phyloP scores from a whole-genome alignment of 2,329 filamentous ascomycete genomes.

The Tolypocladium album region DNA sequence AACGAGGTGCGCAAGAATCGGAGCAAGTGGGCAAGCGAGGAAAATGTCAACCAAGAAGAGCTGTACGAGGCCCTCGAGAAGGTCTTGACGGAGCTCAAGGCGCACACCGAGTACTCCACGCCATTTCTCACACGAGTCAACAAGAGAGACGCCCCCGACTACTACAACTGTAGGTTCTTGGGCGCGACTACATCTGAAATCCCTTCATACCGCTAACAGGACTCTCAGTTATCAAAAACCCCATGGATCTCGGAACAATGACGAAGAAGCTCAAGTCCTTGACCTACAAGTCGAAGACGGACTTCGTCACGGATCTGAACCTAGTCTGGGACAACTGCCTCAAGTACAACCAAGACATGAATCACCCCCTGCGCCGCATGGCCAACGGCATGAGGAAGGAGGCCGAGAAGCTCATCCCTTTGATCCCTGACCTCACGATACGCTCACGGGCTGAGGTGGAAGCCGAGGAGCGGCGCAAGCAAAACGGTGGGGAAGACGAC shows the following conservation, averaged over 20 bases:
- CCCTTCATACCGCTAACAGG: slow-evolving; percentile 10
- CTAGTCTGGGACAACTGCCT: slow-evolving; percentile 97
- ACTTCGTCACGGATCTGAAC: slow-evolving; percentile 88
- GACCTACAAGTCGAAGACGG: slow-evolving; percentile 77
- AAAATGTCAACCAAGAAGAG: slow-evolving; percentile 95
- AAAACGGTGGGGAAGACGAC: slow-evolving; percentile 75
- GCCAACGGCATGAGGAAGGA: slow-evolving; percentile 95
- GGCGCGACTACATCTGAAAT: neutral
- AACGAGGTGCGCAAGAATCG: slow-evolving; percentile 96
- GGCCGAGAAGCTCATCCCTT: slow-evolving; percentile 87
- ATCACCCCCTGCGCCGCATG: slow-evolving; percentile 81
- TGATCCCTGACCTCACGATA: slow-evolving; percentile 89
- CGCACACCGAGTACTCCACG: slow-evolving; percentile 94
- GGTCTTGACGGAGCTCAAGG: slow-evolving; percentile 92
- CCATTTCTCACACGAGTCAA: slow-evolving; percentile 91
- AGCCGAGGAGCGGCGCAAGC: slow-evolving; percentile 72
- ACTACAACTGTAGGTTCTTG: slow-evolving; percentile 67
- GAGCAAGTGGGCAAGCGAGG: slow-evolving; percentile 98
- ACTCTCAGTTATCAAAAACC: slow-evolving; percentile 72
- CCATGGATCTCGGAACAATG: slow-evolving; percentile 97
- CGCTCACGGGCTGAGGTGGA: slow-evolving; percentile 90
- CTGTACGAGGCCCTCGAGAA: slow-evolving; percentile 95
- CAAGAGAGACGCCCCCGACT: slow-evolving; percentile 94
- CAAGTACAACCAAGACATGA: slow-evolving; percentile 85
- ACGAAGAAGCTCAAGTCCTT: slow-evolving; percentile 89